Evolutionary conservation across 225 moss, liverwort and hornwort species (phyloP), one percentile per base, ranked within the genome.

Genomic region (Antitrichia curtipendula): DNA sequence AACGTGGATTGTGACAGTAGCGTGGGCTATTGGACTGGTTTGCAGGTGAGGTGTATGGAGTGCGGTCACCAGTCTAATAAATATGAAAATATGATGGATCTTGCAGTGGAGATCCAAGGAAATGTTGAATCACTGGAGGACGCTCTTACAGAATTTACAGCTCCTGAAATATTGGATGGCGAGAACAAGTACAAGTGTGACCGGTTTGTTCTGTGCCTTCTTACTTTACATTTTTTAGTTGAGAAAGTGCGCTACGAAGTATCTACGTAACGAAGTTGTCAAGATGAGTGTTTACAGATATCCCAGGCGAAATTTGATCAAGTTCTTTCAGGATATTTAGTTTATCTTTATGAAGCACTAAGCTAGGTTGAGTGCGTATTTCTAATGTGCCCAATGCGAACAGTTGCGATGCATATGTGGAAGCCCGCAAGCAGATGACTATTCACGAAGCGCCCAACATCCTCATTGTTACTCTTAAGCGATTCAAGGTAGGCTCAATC

Each of bases 101-200:
- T 98, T 91, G 95, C 98, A 82, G 98, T 98, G 92, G 98, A 96
- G 95, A 98, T 98, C 87, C 98, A 97, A 83, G 98, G 98, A 63
- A 92, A 91, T 92, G 95, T 97, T 70, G 96, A 94, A 82, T 94
- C 96, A 79, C 90, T 98, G 77, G 98, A 97, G 86, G 96, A 95
- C 89, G 98, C 97, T 79, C 93, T 98, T 79, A 89, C 91, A 81
- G 93, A 97, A 89, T 98, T 98, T 78, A 98, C 98, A 70, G 88
- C 96, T 86, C 90, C 95, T 82, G 98, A 98, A 90, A 94, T 87
- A 90, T 88, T 98, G 96, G 94, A 96, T 89, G 98, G 96, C 85
- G 98, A 97, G 87, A 98, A 98, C 90, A 98, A 98, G 85, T 98
- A 98, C 91, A 95, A 98, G 82, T 98, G 98, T 91, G 96, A 96